phyloP scores from a whole-genome alignment of 1,284 basidiomycete genomes.

The Apiotrichum gracile region DNA sequence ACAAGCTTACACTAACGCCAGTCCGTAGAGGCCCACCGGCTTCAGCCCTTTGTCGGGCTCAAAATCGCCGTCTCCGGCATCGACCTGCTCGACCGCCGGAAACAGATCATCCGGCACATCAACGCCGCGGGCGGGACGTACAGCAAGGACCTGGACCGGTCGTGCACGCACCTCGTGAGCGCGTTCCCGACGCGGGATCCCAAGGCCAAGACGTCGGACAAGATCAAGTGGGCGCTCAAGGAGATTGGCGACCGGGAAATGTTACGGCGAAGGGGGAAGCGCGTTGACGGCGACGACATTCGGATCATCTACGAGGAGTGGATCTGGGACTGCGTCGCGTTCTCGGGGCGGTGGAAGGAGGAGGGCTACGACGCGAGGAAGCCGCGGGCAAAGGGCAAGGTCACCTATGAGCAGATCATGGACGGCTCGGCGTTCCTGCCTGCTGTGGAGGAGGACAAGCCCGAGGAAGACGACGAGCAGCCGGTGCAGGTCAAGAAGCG shows the following conservation, averaged over 20 bases:
- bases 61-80: conserved; percentile 40
- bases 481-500: conserved; percentile 31
- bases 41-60: conserved; percentile 35
- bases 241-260: conserved; percentile 28
- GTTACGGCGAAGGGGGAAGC: conserved; percentile 26
- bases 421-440: conserved; percentile 19
- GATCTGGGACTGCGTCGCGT: conserved; percentile 47
- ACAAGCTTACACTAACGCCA: conserved; percentile 1
- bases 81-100: conserved; percentile 38
- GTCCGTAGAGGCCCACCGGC: conserved; percentile 21
- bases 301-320: conserved; percentile 43
- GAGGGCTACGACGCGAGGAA: conserved; percentile 41
- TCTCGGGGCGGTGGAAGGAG: conserved; percentile 40
- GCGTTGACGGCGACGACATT: conserved; percentile 28
- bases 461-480: conserved; percentile 22
- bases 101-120: conserved; percentile 35
- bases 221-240: conserved; percentile 41
- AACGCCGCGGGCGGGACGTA: conserved; percentile 36
- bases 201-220: conserved; percentile 31
- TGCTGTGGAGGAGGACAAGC: conserved; percentile 9
- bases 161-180: conserved; percentile 43
- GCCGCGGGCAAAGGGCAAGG: conserved; percentile 22
- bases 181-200: conserved; percentile 31
- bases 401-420: conserved; percentile 27
- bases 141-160: conserved; percentile 40